Conservation (phyloP, 2,329 filamentous ascomycete genomes). For the Aspergillus quadricinctus region DNA sequence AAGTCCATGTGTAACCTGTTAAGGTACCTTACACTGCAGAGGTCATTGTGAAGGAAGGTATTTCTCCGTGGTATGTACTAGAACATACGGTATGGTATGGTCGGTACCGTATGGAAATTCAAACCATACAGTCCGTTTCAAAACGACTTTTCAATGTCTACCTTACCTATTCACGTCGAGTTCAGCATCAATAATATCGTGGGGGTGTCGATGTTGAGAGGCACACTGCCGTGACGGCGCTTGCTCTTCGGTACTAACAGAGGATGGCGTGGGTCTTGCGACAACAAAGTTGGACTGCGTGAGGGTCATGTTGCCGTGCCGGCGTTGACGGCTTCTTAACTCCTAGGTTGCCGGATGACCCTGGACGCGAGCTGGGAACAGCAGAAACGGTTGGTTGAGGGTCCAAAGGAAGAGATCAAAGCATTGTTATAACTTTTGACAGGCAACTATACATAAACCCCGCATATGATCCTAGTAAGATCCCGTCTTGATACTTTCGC, state of each 20-base stretch:
- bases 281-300: too few species aligned
- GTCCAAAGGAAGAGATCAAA: neutral
- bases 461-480: constrained; percentile 5
- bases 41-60: neutral
- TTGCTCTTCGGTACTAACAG: too few species aligned
- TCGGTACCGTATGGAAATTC: neutral
- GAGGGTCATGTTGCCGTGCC: too few species aligned
- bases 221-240: too few species aligned
- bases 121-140: neutral
- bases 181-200: neutral
- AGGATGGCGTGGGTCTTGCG: too few species aligned
- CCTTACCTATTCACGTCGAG: neutral
- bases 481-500: neutral
- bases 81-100: constrained; percentile 5
- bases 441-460: neutral
- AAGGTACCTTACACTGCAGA: neutral
- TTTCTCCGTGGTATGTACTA: constrained; percentile 1
- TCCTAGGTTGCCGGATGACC: too few species aligned
- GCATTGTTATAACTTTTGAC: neutral
- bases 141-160: neutral
- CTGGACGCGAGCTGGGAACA: too few species aligned
- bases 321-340: too few species aligned
- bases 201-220: neutral
- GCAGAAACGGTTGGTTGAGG: too few species aligned
- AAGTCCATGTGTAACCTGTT: constrained; percentile 3